These are phyloP conservation scores for Alternaria solani DNA, from an alignment of 2,329 filamentous ascomycete species.

Conservation along the genomic window DNA sequence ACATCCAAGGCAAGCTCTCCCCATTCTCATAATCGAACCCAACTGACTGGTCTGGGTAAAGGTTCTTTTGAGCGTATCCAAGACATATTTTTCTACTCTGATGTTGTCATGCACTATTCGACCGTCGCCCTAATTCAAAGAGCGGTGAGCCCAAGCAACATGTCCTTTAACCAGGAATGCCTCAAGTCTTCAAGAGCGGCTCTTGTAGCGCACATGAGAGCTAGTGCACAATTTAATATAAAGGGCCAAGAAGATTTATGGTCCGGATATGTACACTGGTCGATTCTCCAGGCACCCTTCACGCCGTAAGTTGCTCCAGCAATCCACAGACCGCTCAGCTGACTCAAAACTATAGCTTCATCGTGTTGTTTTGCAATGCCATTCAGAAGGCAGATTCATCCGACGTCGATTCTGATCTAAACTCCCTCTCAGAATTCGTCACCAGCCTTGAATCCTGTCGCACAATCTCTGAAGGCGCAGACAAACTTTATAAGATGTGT, in stretches of 20 bases:
- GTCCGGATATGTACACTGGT: slow-evolving; percentile 48
- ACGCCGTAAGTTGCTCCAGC: slow-evolving; percentile 46
- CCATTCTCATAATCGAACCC: no score
- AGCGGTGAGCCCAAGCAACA: slow-evolving; percentile 42
- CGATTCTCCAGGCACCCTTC: slow-evolving; percentile 53
- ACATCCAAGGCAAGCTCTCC: slow-evolving; percentile 21
- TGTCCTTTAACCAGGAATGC: slow-evolving; percentile 42
- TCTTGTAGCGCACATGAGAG: slow-evolving; percentile 41
- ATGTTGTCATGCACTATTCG: slow-evolving; percentile 46
- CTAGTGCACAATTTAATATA: slow-evolving; percentile 41
- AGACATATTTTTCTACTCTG: slow-evolving; percentile 45
- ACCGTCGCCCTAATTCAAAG: slow-evolving; percentile 45
- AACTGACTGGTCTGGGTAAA: background rate
- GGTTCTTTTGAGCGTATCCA: slow-evolving; percentile 29
- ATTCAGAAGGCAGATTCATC: slow-evolving; percentile 61
- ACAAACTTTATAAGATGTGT: slow-evolving; percentile 69
- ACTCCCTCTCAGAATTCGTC: slow-evolving; percentile 65
- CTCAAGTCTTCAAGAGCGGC: slow-evolving; percentile 44
- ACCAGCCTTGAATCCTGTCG: slow-evolving; percentile 62
- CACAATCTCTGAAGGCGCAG: slow-evolving; percentile 65
- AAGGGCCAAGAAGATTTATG: slow-evolving; percentile 45
- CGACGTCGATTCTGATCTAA: slow-evolving; percentile 65
- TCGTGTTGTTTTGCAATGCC: slow-evolving; percentile 59
- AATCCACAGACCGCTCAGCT: background rate
- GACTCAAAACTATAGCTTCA: slow-evolving; percentile 43